These are phyloP conservation scores for Tetrahymena malaccensis DNA, from an alignment of 73 alveolate species.

Conservation along the genomic window DNA sequence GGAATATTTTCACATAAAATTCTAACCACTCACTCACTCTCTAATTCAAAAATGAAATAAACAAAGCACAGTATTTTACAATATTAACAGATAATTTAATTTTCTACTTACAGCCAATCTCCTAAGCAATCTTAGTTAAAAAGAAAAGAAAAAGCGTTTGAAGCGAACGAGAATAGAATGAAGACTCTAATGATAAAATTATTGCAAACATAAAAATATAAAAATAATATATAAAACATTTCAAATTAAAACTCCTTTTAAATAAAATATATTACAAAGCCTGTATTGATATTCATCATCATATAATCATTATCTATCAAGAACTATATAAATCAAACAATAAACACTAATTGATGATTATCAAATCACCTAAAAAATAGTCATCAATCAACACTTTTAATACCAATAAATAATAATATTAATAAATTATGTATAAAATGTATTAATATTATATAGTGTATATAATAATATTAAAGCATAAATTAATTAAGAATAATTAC, in stretches of 20 bases:
- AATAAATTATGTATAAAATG: background rate
- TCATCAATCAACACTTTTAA: background rate
- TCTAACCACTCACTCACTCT: background rate
- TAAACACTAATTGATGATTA: background rate
- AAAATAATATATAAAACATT: background rate
- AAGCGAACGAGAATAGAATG: background rate
- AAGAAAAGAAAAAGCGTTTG: no score
- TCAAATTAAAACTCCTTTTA: background rate
- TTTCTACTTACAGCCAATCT: background rate
- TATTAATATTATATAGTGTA: background rate
- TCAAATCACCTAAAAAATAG: background rate
- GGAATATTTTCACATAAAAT: background rate
- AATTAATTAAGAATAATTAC: background rate
- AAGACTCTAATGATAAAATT: background rate
- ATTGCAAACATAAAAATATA: background rate
- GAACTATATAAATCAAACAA: background rate
- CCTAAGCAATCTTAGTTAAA: background rate
- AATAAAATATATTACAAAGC: background rate
- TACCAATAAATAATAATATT: background rate
- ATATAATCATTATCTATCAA: background rate
- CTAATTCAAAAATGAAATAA: background rate
- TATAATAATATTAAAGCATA: background rate
- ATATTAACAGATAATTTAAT: background rate
- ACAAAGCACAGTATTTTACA: background rate
- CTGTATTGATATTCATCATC: background rate